Conservation (phyloP, 768 basidiomycete genomes). For the Bullera alba region DNA sequence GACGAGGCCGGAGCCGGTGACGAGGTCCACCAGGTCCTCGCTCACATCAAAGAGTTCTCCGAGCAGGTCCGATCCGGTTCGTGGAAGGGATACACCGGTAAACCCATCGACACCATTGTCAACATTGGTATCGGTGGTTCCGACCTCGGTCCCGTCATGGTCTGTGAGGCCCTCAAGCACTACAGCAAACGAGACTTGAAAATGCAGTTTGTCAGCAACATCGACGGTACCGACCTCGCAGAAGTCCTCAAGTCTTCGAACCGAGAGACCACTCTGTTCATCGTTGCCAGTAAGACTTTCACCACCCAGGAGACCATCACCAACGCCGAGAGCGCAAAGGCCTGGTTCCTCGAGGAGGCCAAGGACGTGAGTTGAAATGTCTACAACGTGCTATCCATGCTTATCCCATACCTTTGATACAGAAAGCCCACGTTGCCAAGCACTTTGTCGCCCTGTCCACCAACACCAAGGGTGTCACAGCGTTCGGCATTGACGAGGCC, state of each 20-base stretch:
- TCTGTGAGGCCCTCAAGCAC: conserved; percentile 89
- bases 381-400: background rate
- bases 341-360: conserved; percentile 84
- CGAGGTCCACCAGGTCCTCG: conserved; percentile 73
- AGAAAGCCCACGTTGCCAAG: conserved; percentile 85
- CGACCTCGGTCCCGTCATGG: conserved; percentile 97
- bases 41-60: conserved; percentile 86
- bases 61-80: conserved; percentile 73
- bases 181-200: conserved; percentile 84
- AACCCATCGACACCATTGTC: conserved; percentile 85
- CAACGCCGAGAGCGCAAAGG: conserved; percentile 86
- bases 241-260: conserved; percentile 75
- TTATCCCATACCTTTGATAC: background rate
- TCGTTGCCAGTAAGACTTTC: conserved; percentile 98
- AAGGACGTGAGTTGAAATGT: conserved; percentile 54
- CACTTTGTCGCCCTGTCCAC: conserved; percentile 98
- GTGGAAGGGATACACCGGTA: conserved; percentile 98
- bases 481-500: conserved; percentile 77
- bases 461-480: conserved; percentile 85
- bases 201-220: conserved; percentile 89
- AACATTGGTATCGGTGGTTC: conserved; percentile 99
- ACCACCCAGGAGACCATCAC: conserved; percentile 99
- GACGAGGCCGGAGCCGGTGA: conserved; percentile 64
- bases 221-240: conserved; percentile 94
- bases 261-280: conserved; percentile 90